Percentiles rank a stretch among this genome's conserved stretches.
These are phyloP conservation scores for Dothiorella sarmentorum DNA, from an alignment of 2,329 filamentous ascomycete species.

Conservation along the genomic window DNA sequence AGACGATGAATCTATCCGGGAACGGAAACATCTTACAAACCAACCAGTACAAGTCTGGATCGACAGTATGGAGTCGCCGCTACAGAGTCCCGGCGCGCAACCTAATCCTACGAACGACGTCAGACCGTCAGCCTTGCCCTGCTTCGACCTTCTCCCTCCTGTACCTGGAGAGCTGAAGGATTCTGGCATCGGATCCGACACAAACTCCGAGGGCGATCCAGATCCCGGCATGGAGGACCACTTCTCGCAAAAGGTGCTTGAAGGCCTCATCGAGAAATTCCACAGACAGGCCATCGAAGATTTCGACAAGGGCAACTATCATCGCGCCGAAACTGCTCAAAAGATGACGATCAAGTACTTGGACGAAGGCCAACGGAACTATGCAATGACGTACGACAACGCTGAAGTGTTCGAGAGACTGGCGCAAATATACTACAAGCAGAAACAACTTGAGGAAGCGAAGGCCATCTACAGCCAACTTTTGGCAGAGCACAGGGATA, in stretches of 20 bases:
- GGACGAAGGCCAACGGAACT: slow-evolving; percentile 5
- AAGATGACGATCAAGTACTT: slow-evolving; percentile 12
- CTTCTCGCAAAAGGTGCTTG: slow-evolving; percentile 3
- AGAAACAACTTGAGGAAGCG: slow-evolving; percentile 15
- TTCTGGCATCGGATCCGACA: background rate
- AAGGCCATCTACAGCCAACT: slow-evolving; percentile 7
- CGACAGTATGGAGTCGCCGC: background rate
- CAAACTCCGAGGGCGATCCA: slow-evolving; percentile 8
- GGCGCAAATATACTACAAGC: slow-evolving; percentile 14
- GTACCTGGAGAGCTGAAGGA: background rate
- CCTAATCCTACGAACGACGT: background rate
- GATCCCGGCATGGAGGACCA: slow-evolving; percentile 11
- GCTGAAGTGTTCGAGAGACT: slow-evolving; percentile 3
- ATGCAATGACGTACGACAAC: slow-evolving; percentile 4
- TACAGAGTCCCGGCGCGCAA: background rate
- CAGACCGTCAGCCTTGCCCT: background rate
- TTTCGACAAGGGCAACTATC: slow-evolving; percentile 7
- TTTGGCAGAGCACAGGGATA: background rate
- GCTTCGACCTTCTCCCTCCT: background rate
- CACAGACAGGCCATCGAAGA: background rate
- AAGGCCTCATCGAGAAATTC: slow-evolving; percentile 6
- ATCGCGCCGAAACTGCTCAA: slow-evolving; percentile 11
- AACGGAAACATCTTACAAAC: background rate
- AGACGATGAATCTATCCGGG: slow-evolving; percentile 6
- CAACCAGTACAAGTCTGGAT: background rate